phyloP scores from a whole-genome alignment of 1,139 yeast genomes.

The Cylindricascospora bacillispora region DNA sequence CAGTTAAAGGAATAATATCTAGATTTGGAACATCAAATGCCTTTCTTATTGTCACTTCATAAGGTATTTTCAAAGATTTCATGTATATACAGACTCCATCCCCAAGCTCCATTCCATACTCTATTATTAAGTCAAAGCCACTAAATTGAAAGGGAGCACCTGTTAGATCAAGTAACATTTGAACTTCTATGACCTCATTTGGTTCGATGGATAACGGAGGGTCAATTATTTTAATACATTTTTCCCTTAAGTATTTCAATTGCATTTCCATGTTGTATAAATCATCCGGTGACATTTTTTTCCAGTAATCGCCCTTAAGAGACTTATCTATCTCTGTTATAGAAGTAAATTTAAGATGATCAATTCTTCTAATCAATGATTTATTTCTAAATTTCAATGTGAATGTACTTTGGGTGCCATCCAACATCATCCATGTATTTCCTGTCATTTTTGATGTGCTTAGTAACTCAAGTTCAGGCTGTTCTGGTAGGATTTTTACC shows the following conservation, averaged over 20 bases:
- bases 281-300: slow-evolving; percentile 18
- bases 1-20: slow-evolving; percentile 21
- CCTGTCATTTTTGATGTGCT: slow-evolving; percentile 14
- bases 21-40: slow-evolving; percentile 23
- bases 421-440: slow-evolving; percentile 44
- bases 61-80: slow-evolving; percentile 17
- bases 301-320: slow-evolving; percentile 22
- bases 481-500: slow-evolving; percentile 20
- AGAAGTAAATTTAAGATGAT: slow-evolving; percentile 15
- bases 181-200: slow-evolving; percentile 27
- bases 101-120: slow-evolving; percentile 18
- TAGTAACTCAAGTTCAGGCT: slow-evolving; percentile 20
- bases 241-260: slow-evolving; percentile 13
- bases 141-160: slow-evolving; percentile 26
- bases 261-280: slow-evolving; percentile 17
- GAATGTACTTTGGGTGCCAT: slow-evolving; percentile 55
- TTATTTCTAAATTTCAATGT: slow-evolving; percentile 42
- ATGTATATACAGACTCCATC: slow-evolving; percentile 15
- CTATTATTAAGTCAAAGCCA: slow-evolving; percentile 16
- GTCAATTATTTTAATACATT: slow-evolving; percentile 12
- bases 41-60: slow-evolving; percentile 27
- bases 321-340: slow-evolving; percentile 17
- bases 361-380: slow-evolving; percentile 17
- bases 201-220: slow-evolving; percentile 14
- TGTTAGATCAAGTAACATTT: slow-evolving; percentile 33